Evolutionary conservation across 768 basidiomycete species (phyloP).

Genomic region (Mycena belliarum): DNA sequence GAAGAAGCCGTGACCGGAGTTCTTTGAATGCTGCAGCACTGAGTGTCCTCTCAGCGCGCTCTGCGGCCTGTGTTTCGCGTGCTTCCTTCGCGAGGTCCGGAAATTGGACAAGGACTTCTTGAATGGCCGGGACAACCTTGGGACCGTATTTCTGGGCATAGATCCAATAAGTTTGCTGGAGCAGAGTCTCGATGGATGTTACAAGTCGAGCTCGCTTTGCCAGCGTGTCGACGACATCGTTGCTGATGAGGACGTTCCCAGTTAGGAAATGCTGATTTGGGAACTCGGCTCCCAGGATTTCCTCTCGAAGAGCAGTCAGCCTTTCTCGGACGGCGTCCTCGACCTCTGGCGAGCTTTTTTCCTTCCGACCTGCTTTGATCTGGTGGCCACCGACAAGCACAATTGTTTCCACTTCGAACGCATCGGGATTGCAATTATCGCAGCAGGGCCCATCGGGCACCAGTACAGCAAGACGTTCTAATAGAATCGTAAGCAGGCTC

Average conservation of each 20-base stretch:
- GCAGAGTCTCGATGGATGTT: background rate
- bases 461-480: background rate
- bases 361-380: conserved; percentile 1
- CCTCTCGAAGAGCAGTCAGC: background rate
- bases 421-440: conserved; percentile 18
- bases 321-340: background rate
- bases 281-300: background rate
- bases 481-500: too few species aligned
- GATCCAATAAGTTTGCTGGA: background rate
- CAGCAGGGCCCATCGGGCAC: conserved; percentile 8
- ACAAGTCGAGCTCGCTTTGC: conserved; percentile 5
- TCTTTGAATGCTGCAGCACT: conserved; percentile 3
- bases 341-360: conserved; percentile 8
- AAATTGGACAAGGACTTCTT: background rate
- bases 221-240: conserved; percentile 6
- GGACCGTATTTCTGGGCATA: background rate
- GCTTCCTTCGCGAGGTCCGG: background rate
- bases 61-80: background rate
- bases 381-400: background rate
- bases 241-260: conserved; percentile 5
- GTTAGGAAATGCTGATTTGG: conserved; percentile 16
- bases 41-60: background rate
- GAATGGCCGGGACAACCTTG: background rate
- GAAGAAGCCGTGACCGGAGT: background rate
- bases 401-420: background rate